phyloP scores from a whole-genome alignment of 1,139 yeast genomes.

The Taiozyma sp. region DNA sequence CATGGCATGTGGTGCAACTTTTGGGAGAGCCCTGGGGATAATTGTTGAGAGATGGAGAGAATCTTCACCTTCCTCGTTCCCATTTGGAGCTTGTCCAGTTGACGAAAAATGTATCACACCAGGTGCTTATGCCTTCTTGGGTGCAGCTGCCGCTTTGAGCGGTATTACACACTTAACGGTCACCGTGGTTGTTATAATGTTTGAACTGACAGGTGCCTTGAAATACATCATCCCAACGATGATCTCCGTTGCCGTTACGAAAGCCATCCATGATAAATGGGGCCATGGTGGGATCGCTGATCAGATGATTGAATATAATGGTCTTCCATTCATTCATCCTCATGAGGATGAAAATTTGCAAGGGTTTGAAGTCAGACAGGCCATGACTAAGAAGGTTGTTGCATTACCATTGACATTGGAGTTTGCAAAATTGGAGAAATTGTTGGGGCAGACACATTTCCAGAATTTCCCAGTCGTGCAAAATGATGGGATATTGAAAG shows the following conservation, averaged over 20 bases:
- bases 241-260: conserved; percentile 94
- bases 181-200: conserved; percentile 91
- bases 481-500: conserved; percentile 19
- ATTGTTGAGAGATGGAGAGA: conserved; percentile 54
- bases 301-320: conserved; percentile 86
- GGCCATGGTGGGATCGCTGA: conserved; percentile 92
- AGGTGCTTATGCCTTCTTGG: conserved; percentile 93
- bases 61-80: conserved; percentile 36
- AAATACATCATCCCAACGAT: conserved; percentile 88
- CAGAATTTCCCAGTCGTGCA: conserved; percentile 54
- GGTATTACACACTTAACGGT: conserved; percentile 92
- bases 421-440: conserved; percentile 22
- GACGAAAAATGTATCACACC: conserved; percentile 68
- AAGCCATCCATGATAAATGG: conserved; percentile 65
- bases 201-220: conserved; percentile 92
- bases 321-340: conserved; percentile 77
- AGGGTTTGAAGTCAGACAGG: conserved; percentile 47
- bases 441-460: conserved; percentile 35
- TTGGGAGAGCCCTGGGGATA: conserved; percentile 73
- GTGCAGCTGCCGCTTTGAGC: conserved; percentile 93
- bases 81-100: conserved; percentile 37
- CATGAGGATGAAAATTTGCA: conserved; percentile 57
- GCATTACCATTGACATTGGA: conserved; percentile 40
- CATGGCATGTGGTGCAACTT: conserved; percentile 63
- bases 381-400: conserved; percentile 57